phyloP scores from a whole-genome alignment of 805 yeast species.

The Ogataea parapolymorpha region DNA sequence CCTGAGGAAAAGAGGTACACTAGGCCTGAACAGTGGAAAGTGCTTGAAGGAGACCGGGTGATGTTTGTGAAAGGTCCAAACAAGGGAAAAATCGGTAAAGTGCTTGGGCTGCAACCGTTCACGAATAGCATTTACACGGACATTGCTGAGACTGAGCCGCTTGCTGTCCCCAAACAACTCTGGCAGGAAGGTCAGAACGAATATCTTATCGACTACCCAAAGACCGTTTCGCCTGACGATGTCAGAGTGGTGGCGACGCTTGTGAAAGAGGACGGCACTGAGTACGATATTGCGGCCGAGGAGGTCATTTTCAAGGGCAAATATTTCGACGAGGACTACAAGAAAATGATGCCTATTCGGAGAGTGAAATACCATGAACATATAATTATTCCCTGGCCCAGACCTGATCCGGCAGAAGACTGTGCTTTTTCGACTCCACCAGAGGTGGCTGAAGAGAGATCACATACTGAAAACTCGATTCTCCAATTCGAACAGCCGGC shows the following conservation, averaged over 20 bases:
- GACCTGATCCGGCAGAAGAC: constrained; percentile 57
- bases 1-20: constrained; percentile 34
- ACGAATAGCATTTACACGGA: constrained; percentile 66
- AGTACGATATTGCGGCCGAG: constrained; percentile 75
- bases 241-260: constrained; percentile 78
- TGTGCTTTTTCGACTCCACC: constrained; percentile 56
- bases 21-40: constrained; percentile 53
- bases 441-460: constrained; percentile 60
- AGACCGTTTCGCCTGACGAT: constrained; percentile 53
- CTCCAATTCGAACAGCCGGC: constrained; percentile 67
- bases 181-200: constrained; percentile 73
- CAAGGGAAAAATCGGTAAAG: constrained; percentile 71
- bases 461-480: constrained; percentile 68
- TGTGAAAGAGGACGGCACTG: constrained; percentile 59
- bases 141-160: constrained; percentile 59
- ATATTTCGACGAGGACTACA: constrained; percentile 72
- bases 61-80: constrained; percentile 66
- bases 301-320: constrained; percentile 62
- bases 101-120: constrained; percentile 55
- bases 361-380: constrained; percentile 66
- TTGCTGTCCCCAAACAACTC: constrained; percentile 65
- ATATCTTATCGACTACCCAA: constrained; percentile 70
- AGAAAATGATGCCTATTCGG: constrained; percentile 72
- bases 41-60: constrained; percentile 74
- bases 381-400: constrained; percentile 86